phyloP scores from a whole-genome alignment of 208 protist genomes.

The Leishmania guyanensis region DNA sequence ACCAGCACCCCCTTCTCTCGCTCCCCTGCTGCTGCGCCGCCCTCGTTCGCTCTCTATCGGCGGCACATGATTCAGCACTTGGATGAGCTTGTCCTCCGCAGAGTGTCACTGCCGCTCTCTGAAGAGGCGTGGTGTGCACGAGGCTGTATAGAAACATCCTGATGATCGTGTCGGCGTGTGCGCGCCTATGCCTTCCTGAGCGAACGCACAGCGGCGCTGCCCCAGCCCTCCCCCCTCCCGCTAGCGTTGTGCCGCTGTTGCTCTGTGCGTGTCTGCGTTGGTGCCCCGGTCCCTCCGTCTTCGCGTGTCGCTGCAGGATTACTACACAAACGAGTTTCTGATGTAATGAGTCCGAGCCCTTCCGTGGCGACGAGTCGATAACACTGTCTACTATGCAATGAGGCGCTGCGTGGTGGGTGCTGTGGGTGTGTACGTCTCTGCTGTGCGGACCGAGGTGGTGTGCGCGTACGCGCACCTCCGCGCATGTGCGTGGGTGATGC shows the following conservation, averaged over 20 bases:
- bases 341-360: conserved; percentile 34
- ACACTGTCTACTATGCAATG: conserved; percentile 8
- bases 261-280: conserved; percentile 1
- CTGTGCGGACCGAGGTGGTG: neutral
- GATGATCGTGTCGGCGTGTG: neutral
- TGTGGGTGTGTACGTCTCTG: neutral
- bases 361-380: conserved; percentile 2
- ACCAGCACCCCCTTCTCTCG: neutral
- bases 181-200: neutral
- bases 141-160: conserved; percentile 3
- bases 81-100: conserved; percentile 29
- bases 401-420: neutral
- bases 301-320: neutral
- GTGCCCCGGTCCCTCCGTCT: neutral
- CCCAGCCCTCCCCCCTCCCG: too few species aligned
- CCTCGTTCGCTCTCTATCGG: neutral
- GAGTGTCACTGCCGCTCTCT: conserved; percentile 7
- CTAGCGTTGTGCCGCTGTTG: too few species aligned
- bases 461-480: neutral
- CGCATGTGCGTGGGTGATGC: conserved; percentile 18
- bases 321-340: conserved; percentile 16
- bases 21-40: neutral
- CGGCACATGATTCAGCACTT: conserved; percentile 17
- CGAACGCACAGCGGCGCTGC: neutral
- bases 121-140: conserved; percentile 3